Percentiles rank a stretch among this genome's conserved stretches.
phyloP scores from a whole-genome alignment of 345 rosid species.

The Populus deltoides region DNA sequence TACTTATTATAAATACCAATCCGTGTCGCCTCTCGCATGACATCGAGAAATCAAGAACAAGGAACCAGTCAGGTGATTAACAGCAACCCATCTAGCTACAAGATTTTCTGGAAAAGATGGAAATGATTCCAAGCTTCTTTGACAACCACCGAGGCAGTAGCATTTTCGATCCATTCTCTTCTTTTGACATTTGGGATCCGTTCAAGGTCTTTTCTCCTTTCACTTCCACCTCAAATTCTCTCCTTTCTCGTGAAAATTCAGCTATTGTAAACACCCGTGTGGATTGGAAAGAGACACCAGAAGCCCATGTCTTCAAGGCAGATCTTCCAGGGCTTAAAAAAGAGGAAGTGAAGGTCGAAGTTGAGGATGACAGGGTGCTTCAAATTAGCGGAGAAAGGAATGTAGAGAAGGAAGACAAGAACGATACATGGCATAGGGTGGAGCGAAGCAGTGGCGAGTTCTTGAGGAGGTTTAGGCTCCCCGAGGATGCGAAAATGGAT shows the following conservation, averaged over 20 bases:
- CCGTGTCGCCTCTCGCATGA: no score
- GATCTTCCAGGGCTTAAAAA: slow-evolving; percentile 15
- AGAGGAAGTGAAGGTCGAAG: slow-evolving; percentile 15
- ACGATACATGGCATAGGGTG: slow-evolving; percentile 8
- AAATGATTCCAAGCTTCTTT: slow-evolving; percentile 6
- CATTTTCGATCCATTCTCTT: slow-evolving; percentile 17
- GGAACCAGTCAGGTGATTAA: neutral
- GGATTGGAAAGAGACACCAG: slow-evolving; percentile 19
- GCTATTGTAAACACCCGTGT: neutral
- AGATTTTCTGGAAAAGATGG: neutral
- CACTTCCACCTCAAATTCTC: neutral
- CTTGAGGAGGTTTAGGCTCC: slow-evolving; percentile 12
- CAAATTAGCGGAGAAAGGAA: slow-evolving; percentile 19
- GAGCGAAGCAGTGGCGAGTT: slow-evolving; percentile 19
- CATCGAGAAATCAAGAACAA: neutral
- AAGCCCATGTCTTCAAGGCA: slow-evolving; percentile 14
- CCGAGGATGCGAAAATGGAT: slow-evolving; percentile 14
- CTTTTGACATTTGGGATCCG: neutral
- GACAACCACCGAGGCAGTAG: neutral
- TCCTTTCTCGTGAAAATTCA: neutral
- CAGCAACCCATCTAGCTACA: neutral
- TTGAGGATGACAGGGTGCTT: slow-evolving; percentile 15
- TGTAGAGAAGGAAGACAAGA: slow-evolving; percentile 16
- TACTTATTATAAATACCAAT: no score
- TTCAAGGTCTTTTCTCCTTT: neutral